Conservation (phyloP, 192 early-diverging fungal species). For the Gigaspora rosea region DNA sequence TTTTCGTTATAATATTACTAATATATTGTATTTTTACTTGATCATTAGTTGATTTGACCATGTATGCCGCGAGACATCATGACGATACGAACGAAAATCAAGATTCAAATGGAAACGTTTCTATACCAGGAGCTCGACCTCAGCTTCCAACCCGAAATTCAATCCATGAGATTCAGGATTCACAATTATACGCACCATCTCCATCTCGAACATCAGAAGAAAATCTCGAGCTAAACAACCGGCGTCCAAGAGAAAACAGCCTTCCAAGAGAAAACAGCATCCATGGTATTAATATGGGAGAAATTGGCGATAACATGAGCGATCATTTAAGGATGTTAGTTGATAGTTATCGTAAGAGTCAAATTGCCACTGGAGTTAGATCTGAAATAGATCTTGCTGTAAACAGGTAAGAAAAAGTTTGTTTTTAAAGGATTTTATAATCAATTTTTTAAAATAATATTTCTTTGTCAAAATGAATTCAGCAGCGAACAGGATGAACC, state of each 20-base stretch:
- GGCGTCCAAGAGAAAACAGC: neutral
- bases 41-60: conserved; percentile 61
- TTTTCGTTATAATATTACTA: neutral
- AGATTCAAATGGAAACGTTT: neutral
- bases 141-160: neutral
- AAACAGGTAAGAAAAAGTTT: conserved; percentile 17
- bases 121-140: neutral
- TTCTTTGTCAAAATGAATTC: neutral
- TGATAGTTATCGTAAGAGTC: conserved; percentile 38
- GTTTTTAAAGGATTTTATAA: neutral
- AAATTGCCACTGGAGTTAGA: conserved; percentile 36
- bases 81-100: neutral
- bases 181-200: conserved; percentile 21
- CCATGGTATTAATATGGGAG: conserved; percentile 21
- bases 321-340: conserved; percentile 43
- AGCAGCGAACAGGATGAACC: neutral
- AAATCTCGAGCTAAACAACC: neutral
- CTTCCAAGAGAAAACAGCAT: no score
- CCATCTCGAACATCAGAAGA: conserved; percentile 5
- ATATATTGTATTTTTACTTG: neutral
- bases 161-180: conserved; percentile 35
- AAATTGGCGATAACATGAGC: conserved; percentile 29
- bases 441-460: neutral
- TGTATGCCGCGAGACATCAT: conserved; percentile 49
- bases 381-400: conserved; percentile 41